Conservation (phyloP, 2,329 filamentous ascomycete genomes). For the Clarireedia homoeocarpa region DNA sequence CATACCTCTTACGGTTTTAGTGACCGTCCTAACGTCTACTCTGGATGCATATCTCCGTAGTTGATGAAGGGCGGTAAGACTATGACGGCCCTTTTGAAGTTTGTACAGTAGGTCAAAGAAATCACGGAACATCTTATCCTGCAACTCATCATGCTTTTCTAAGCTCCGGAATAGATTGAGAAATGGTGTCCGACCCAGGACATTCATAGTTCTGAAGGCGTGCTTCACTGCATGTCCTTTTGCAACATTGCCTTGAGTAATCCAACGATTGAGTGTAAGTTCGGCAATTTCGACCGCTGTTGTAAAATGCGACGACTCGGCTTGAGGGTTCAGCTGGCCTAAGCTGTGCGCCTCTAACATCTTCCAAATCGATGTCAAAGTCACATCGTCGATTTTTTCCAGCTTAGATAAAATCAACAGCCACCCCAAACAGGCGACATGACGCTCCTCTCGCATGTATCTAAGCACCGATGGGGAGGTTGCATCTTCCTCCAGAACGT, state of each 20-base stretch:
- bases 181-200: not conserved
- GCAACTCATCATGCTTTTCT: constrained; percentile 1
- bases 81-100: not conserved
- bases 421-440: constrained; percentile 13
- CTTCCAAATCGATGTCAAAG: constrained; percentile 11
- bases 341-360: not conserved
- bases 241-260: constrained; percentile 10
- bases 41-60: not conserved
- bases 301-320: not conserved
- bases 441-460: not conserved
- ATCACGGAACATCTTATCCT: constrained; percentile 11
- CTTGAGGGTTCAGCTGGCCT: not conserved
- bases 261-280: constrained; percentile 20
- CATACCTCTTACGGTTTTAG: not conserved
- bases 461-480: not conserved
- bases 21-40: not conserved
- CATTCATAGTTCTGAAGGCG: not conserved
- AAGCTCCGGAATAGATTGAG: not conserved
- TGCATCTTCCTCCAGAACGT: not conserved
- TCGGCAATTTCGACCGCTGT: constrained; percentile 1
- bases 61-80: not conserved
- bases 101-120: constrained; percentile 4
- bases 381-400: constrained; percentile 2
- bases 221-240: constrained; percentile 9
- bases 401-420: constrained; percentile 15